Base-by-base conservation (phyloP, 352 stramenopile genomes). In the Pseudoperonospora humuli region DNA sequence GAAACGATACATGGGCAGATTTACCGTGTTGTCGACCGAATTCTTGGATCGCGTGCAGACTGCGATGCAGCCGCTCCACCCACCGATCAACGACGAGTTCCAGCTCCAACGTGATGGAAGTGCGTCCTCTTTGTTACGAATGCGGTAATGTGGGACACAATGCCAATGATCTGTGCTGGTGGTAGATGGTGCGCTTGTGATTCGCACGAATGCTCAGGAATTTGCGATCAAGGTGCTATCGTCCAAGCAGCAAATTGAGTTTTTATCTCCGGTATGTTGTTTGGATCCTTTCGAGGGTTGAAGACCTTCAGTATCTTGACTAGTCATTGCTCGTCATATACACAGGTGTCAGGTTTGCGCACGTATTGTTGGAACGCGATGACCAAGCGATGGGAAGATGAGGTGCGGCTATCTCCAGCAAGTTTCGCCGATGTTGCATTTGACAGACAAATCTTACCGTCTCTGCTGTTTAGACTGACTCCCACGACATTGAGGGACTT, bases 401-500 rank as follows among this genome's bases (percentile, higher is more conserved):
- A 86, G 70, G 75, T 88, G 42, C 32, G 19, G 6, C 15, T 24
- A 11, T 18, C 33, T 45, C 40, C 9, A 35, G 11, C 23, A 26
- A 18, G 24, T 36, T 41, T 41, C 19, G 20, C 21, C 18, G 18
- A 5, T 17, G 10, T 24, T 14, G 10, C 19, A 13, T 15, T 7
- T 45, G 27, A 23, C n/a, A 15, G 47, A 26, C 19, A 25, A 4
- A 51, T 37, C 33, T 61, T 23, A 62, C 42, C 32, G 20, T 9
- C 6, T 37, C 7, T 32, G 10, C 28, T 49, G 15, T 17, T 20
- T 31, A 91, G 78, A 61, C 50, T 11, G 79, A 91, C 51, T 67
- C 67, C 21, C 79, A 91, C 47, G 79, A 91, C 43, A 67, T 88
- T 23, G 79, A 88, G 67, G 79, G 79, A 15, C 53, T 91, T 9